Evolutionary conservation across 805 yeast species (phyloP).

Genomic region (Teunomyces gatunensis): DNA sequence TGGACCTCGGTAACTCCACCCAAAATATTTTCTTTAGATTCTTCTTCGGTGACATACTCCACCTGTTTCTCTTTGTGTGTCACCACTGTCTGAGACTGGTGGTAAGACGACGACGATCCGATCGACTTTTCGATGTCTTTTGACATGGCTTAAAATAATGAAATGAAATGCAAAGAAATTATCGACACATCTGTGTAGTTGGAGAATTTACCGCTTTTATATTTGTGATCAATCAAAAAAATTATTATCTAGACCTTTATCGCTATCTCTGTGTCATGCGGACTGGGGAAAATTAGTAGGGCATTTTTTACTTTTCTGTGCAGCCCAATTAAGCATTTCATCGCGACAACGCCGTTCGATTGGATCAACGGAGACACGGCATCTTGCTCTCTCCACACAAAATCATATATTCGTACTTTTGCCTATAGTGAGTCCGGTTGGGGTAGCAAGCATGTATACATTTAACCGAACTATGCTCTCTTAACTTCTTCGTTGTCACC

Average conservation of each 20-base stretch:
- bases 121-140: slow-evolving; percentile 14
- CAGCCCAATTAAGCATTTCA: not conserved
- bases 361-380: not conserved
- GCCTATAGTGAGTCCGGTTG: not conserved
- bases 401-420: not conserved
- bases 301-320: not conserved
- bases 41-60: slow-evolving; percentile 19
- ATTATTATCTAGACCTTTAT: not conserved
- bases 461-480: too few species aligned
- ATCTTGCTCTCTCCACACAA: not conserved
- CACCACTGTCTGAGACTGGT: slow-evolving; percentile 5
- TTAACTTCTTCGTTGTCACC: too few species aligned
- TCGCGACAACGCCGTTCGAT: slow-evolving; percentile 1
- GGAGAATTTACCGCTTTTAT: not conserved
- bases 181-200: not conserved
- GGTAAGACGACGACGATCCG: slow-evolving; percentile 9
- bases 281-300: slow-evolving; percentile 1
- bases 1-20: slow-evolving; percentile 38
- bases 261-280: not conserved
- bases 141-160: not conserved
- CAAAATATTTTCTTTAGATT: slow-evolving; percentile 6
- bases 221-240: not conserved
- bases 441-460: not conserved
- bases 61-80: slow-evolving; percentile 12
- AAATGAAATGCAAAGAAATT: not conserved